These are phyloP conservation scores for Yamadazyma siamensis DNA, from an alignment of 1,139 yeast species.

Conservation along the genomic window DNA sequence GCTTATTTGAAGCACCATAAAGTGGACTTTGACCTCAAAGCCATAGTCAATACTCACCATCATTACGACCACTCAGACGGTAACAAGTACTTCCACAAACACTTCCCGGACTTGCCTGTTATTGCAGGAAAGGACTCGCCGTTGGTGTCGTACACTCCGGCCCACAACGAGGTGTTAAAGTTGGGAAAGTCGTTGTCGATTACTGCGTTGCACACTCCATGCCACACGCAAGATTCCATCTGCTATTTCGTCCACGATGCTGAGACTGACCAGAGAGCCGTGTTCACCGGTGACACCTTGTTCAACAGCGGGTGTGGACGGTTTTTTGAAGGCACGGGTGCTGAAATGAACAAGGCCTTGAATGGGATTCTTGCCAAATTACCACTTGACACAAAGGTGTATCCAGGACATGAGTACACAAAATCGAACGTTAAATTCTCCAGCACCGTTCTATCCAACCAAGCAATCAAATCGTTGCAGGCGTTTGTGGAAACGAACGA, in stretches of 20 bases:
- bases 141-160: constrained; percentile 63
- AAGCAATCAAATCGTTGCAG: constrained; percentile 55
- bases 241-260: constrained; percentile 75
- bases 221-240: constrained; percentile 95
- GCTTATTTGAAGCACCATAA: constrained; percentile 23
- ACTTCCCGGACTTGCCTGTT: constrained; percentile 58
- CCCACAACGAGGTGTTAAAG: constrained; percentile 55
- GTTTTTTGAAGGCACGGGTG: constrained; percentile 87
- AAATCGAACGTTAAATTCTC: constrained; percentile 76
- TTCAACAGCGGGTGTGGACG: constrained; percentile 96
- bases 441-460: constrained; percentile 52
- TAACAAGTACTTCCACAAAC: constrained; percentile 45
- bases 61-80: constrained; percentile 96
- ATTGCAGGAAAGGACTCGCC: constrained; percentile 86
- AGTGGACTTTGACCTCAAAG: constrained; percentile 45
- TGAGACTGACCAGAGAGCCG: constrained; percentile 60
- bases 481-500: constrained; percentile 54
- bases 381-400: constrained; percentile 69
- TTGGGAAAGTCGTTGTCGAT: constrained; percentile 65
- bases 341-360: constrained; percentile 74
- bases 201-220: constrained; percentile 90
- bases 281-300: constrained; percentile 93
- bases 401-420: constrained; percentile 97
- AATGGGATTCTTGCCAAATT: constrained; percentile 53
- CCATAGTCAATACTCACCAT: constrained; percentile 93